phyloP scores from a whole-genome alignment of 371 early-diverging fungal species.

The Lichtheimia corymbifera region DNA sequence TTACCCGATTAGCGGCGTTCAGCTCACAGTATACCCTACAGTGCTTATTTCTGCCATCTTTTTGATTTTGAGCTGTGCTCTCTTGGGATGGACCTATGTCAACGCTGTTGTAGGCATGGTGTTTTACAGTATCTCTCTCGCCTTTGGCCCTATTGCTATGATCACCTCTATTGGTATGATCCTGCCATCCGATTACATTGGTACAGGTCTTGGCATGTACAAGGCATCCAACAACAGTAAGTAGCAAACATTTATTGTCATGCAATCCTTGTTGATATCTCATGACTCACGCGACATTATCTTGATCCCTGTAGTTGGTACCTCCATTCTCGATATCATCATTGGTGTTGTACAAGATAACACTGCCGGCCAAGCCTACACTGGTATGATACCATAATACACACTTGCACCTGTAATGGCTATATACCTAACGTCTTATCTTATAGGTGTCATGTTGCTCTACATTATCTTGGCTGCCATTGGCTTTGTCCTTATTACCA shows the following conservation, averaged over 20 bases:
- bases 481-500: conserved; percentile 36
- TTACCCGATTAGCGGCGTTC: background rate
- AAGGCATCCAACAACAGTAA: conserved; percentile 44
- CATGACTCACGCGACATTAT: background rate
- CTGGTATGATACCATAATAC: conserved; percentile 8
- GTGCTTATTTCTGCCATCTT: conserved; percentile 43
- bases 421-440: background rate
- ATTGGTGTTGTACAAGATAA: conserved; percentile 57
- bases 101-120: conserved; percentile 50
- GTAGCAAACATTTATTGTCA: background rate
- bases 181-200: conserved; percentile 51
- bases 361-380: conserved; percentile 38
- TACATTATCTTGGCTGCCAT: conserved; percentile 38
- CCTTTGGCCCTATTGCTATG: conserved; percentile 58
- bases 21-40: background rate
- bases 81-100: conserved; percentile 47
- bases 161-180: conserved; percentile 55
- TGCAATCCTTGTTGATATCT: background rate
- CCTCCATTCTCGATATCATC: conserved; percentile 50
- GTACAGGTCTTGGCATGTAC: conserved; percentile 57
- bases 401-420: background rate
- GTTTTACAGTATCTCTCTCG: conserved; percentile 50
- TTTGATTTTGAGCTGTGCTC: conserved; percentile 39
- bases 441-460: conserved; percentile 35
- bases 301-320: conserved; percentile 27